Evolutionary conservation across 208 protist genomes (phyloP), one percentile per base, ranked within the genome.

Genomic region (Trypanosoma platydactyli): DNA sequence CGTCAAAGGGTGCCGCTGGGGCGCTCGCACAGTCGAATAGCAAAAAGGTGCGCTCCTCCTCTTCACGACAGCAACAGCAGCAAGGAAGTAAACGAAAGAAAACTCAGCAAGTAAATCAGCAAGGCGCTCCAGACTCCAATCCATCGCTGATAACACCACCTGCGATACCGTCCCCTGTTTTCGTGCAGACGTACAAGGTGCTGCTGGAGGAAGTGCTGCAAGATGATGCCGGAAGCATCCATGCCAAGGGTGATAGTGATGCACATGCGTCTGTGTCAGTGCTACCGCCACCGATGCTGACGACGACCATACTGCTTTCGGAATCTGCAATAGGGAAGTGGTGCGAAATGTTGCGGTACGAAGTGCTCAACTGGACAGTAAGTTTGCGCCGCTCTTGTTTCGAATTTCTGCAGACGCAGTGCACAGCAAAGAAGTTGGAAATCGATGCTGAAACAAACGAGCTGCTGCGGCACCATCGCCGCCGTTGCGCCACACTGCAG

Each of bases 401-500:
- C 11, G 57, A 35, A 41, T 48, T 64, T 46, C 18, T 79, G 11
- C n/a, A 54, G 15, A 52, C 25, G 64, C 70, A 79, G 45, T 73
- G 73, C 55, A 18, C 24, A 24, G 50, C 51, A 1, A 55, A 40
- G 33, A 79, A 76, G 55, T 35, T 59, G 1, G 76, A 70, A 16
- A 71, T 88, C 30, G 81, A 92, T 45, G 71, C 66, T 44, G 75
- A 86, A 24, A 86, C 79, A 44, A 88, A 82, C 46, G 73, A 88
- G 20, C 52, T 86, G 3, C 68, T 96, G 54, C 83, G 91, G 16
- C 72, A 83, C 59, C 87, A 96, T 68, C 83, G 84, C 13, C 86
- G 87, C 53, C 87, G 91, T 7, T 83, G 88, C 3, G 86, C 91
- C 13, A 73, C 82, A 33, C 72, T 94, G 29, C 91, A 96, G 71